A percentile compares a stretch with the other conserved stretches of the same genome.
These are phyloP conservation scores for Ogataea pignaliae DNA, from an alignment of 805 yeast genomes.

Conservation along the genomic window DNA sequence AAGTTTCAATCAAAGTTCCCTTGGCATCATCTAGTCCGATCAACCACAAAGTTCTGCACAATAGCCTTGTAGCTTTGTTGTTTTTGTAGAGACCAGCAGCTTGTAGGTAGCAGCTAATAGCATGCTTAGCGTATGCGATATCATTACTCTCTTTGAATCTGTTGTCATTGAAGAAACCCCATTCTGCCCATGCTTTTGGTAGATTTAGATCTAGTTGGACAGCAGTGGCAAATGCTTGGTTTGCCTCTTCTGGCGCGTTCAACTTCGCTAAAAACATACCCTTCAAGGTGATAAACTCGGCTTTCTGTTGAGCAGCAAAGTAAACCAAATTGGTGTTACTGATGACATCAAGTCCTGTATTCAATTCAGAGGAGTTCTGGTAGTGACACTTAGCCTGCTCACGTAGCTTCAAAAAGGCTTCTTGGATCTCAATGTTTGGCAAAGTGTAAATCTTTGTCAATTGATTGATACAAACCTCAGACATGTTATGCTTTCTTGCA, in stretches of 20 bases:
- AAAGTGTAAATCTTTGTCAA: constrained; percentile 89
- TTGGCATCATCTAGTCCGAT: constrained; percentile 83
- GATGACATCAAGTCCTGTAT: constrained; percentile 94
- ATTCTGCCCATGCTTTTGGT: constrained; percentile 99
- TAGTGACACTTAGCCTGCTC: constrained; percentile 98
- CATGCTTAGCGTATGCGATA: constrained; percentile 83
- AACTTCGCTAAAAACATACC: constrained; percentile 96
- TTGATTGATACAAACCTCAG: constrained; percentile 92
- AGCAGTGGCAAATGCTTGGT: constrained; percentile 96
- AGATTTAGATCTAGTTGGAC: constrained; percentile 91
- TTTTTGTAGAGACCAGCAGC: constrained; percentile 96
- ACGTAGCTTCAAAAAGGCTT: constrained; percentile 89
- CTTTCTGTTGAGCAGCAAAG: constrained; percentile 96
- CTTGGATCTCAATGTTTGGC: constrained; percentile 97
- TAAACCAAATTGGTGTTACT: constrained; percentile 94
- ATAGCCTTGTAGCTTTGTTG: constrained; percentile 79
- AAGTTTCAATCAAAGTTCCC: constrained; percentile 79
- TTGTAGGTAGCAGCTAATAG: constrained; percentile 91
- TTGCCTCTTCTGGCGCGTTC: constrained; percentile 89
- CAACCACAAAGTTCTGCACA: constrained; percentile 91
- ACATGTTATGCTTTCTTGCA: constrained; percentile 94
- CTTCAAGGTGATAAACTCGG: constrained; percentile 94
- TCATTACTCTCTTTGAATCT: constrained; percentile 79
- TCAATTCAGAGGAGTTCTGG: constrained; percentile 83
- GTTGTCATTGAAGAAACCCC: constrained; percentile 95